Evolutionary conservation across 768 basidiomycete species (phyloP).

Genomic region (Xerocomus brunneocitrinus): DNA sequence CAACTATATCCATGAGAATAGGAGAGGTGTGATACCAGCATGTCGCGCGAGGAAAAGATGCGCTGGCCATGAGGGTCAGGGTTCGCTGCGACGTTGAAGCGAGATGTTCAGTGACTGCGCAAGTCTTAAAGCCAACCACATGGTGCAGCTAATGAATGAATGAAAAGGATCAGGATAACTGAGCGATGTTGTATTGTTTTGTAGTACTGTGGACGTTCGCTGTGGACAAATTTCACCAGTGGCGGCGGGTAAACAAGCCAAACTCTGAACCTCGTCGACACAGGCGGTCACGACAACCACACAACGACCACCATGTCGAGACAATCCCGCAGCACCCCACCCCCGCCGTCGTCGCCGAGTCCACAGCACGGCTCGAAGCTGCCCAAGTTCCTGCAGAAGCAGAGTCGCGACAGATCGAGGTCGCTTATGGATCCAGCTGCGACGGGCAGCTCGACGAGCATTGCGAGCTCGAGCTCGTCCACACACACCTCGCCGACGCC

Average conservation of each 20-base stretch:
- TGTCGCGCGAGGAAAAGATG: too few relatives aligned
- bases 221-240: conserved; percentile 19
- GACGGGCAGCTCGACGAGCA: conserved; percentile 33
- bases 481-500: conserved; percentile 26
- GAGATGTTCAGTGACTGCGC: not conserved
- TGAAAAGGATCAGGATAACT: not conserved
- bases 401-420: conserved; percentile 56
- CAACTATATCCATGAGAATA: conserved; percentile 18
- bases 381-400: conserved; percentile 65
- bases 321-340: conserved; percentile 40
- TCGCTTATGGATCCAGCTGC: conserved; percentile 40
- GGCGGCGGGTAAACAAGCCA: conserved; percentile 25
- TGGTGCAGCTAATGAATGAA: not conserved
- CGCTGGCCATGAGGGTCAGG: not conserved
- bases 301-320: conserved; percentile 39
- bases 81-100: not conserved
- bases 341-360: conserved; percentile 40
- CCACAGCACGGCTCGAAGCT: conserved; percentile 49
- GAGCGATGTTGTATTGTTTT: conserved; percentile 2
- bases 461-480: conserved; percentile 42
- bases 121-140: not conserved
- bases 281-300: conserved; percentile 11
- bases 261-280: conserved; percentile 13
- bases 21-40: not conserved
- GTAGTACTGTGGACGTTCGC: conserved; percentile 1